Conservation (phyloP, 2,329 filamentous ascomycete genomes). For the Sporothrix dimorphospora region DNA sequence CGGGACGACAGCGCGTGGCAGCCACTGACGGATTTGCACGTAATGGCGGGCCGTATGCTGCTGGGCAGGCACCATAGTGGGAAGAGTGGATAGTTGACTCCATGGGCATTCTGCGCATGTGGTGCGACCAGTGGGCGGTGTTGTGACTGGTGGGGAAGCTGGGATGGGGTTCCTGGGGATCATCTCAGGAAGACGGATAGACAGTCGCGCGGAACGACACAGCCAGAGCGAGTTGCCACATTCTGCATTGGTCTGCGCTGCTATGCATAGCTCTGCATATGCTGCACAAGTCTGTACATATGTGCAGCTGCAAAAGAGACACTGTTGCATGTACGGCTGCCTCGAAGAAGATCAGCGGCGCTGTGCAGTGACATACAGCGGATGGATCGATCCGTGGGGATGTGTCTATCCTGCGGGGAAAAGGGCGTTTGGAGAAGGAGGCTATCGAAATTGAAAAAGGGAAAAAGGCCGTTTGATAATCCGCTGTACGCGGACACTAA, state of each 20-base stretch:
- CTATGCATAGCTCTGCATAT: background rate
- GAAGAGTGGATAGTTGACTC: background rate
- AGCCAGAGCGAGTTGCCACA: background rate
- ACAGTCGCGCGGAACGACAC: slow-evolving; percentile 19
- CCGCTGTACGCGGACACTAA: background rate
- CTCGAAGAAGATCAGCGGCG: background rate
- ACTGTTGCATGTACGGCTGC: background rate
- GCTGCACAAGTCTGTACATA: background rate
- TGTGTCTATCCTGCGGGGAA: background rate
- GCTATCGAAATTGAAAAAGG: background rate
- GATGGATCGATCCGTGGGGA: slow-evolving; percentile 16
- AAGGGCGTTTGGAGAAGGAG: background rate
- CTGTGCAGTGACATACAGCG: background rate
- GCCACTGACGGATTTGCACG: background rate
- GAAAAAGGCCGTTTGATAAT: background rate
- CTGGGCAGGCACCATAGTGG: background rate
- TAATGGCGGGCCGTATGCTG: background rate
- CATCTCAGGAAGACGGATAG: background rate
- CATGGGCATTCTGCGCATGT: background rate
- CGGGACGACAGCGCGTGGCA: background rate
- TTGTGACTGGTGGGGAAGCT: background rate
- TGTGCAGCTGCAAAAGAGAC: background rate
- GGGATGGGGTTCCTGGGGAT: too few species aligned
- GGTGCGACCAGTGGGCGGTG: background rate
- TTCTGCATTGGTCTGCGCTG: background rate